Conservation (phyloP, 129 eudicot genomes). For the Oenanthe sinensis region DNA sequence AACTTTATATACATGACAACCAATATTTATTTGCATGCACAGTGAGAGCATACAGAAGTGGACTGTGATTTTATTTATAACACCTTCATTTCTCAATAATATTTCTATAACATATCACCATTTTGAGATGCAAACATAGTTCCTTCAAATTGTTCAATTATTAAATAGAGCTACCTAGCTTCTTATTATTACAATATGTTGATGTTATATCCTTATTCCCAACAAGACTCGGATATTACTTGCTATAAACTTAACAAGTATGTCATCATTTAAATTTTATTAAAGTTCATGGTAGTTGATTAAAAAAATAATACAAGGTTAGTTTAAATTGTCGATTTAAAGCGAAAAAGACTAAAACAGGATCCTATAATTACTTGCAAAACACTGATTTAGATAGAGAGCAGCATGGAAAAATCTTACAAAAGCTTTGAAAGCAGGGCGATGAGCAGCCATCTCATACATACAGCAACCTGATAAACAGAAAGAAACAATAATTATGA, state of each 20-base stretch:
- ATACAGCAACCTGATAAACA: constrained; percentile 76
- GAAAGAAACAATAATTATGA: constrained; percentile 2
- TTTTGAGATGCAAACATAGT: not conserved
- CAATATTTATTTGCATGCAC: not conserved
- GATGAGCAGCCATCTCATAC: constrained; percentile 99
- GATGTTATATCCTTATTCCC: not conserved
- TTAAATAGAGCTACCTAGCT: not conserved
- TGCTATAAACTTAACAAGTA: not conserved
- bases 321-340: not conserved
- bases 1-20: not conserved
- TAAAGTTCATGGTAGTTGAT: not conserved
- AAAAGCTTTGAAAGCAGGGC: constrained; percentile 98
- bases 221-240: not conserved
- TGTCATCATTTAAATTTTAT: not conserved
- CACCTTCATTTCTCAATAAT: not conserved
- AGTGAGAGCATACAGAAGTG: not conserved
- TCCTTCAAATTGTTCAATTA: not conserved
- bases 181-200: not conserved
- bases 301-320: not conserved
- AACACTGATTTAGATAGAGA: not conserved
- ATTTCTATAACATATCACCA: not conserved
- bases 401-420: constrained; percentile 39
- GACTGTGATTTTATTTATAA: not conserved
- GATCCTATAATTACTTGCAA: not conserved
- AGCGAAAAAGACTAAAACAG: not conserved